Conservation (phyloP, 768 basidiomycete genomes). For the Leucosporidium creatinivorum region DNA sequence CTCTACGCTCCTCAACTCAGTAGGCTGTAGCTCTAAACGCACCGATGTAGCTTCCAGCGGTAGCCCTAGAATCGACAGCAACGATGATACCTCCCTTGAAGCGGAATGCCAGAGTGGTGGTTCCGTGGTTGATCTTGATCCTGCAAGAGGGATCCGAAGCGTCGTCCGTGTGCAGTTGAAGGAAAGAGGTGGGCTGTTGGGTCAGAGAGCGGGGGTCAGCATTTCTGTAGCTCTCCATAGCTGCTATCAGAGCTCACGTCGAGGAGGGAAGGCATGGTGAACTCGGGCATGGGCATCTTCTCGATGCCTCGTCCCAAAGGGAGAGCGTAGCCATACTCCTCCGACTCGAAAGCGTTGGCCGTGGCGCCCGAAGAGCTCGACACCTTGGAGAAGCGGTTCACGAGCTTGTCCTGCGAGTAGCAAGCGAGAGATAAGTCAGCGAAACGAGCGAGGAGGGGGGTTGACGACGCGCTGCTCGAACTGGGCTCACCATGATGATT, state of each 20-base stretch:
- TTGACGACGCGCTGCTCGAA: too few species aligned
- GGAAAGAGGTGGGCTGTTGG: slow-evolving; percentile 74
- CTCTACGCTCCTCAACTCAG: background rate
- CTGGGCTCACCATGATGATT: background rate
- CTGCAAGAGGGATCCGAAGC: slow-evolving; percentile 86
- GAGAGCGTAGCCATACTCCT: slow-evolving; percentile 32
- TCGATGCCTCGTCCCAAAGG: slow-evolving; percentile 32
- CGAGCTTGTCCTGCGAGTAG: slow-evolving; percentile 22
- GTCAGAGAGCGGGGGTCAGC: background rate
- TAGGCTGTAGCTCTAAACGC: slow-evolving; percentile 36
- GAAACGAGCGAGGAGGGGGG: background rate
- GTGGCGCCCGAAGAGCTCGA: background rate
- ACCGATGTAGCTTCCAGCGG: slow-evolving; percentile 96
- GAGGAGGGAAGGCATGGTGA: slow-evolving; percentile 21
- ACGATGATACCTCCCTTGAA: slow-evolving; percentile 96
- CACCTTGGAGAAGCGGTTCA: slow-evolving; percentile 15
- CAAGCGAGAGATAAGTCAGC: background rate
- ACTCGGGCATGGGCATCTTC: slow-evolving; percentile 29
- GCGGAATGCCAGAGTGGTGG: slow-evolving; percentile 94
- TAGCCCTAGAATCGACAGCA: slow-evolving; percentile 98
- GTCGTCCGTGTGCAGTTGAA: slow-evolving; percentile 90
- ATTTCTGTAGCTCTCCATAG: too few species aligned
- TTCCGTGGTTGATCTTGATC: slow-evolving; percentile 98
- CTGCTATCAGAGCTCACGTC: slow-evolving; percentile 14
- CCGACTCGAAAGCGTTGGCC: slow-evolving; percentile 1